Base-by-base conservation (phyloP, 2,329 filamentous ascomycete species). In the Colletotrichum sojae region DNA sequence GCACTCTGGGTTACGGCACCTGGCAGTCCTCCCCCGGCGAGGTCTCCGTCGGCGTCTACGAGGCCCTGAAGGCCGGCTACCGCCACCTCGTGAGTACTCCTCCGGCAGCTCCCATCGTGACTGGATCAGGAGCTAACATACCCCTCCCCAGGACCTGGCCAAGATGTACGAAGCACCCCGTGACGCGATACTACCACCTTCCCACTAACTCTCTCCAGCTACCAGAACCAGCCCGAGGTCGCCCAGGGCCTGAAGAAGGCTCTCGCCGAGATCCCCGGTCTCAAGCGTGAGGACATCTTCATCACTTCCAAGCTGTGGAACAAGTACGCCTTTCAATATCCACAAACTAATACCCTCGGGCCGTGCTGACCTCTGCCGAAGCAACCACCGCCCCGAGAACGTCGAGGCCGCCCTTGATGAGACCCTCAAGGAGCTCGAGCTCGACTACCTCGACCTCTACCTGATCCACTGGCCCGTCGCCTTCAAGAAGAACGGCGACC, bases 11-110 rank as follows among this genome's bases (percentile, higher is more conserved):
- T 15, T 69, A 69, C 60, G 90, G 90, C 75, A 92, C 90, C 74
- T 92, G 90, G 90, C 90, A 92, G 78, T 89, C 90, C 39, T 82
- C 85, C 73, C 89, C 89, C 59, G 88, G 88, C 71, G 87, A 92
- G 79, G 90, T 91, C 69, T 86, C 87, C 67, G 82, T 86, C 45
- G 90, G 90, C 48, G 89, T 93, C 75, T 89, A 88, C 77, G 85
- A 85, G 72, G 90, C 90, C 43, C 84, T 92, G 69, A 87, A 86
- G 78, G 79, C 83, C 46, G 90, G 90, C 67, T 92, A 92, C 81
- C 85, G 88, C 60, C 89, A 91, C 78, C 88, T 92, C 71, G 72
- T 73, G 43, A 57, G 72, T 59, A 36, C 43, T 13, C 13, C 10
- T 4, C 4, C 10, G 15, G 13, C 6, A 36, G 27, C n/a, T 6